Percentiles rank a stretch among this genome's conserved stretches.
phyloP scores from a whole-genome alignment of 2,329 filamentous ascomycete genomes.

The Fusarium succisae region DNA sequence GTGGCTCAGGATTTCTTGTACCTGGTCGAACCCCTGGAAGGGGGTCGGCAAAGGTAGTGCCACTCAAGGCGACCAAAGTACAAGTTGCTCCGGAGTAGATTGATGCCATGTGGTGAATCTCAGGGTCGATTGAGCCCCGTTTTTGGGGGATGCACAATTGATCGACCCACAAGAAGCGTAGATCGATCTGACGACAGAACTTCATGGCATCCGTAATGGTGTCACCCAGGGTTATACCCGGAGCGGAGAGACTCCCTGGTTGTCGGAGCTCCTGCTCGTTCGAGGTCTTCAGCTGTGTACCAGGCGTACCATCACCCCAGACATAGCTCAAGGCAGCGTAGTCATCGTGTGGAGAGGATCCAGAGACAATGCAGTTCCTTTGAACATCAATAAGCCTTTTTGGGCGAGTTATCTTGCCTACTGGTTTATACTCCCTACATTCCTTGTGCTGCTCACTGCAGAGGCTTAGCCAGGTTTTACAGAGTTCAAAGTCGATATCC shows the following conservation, averaged over 20 bases:
- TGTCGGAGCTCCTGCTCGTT: not conserved
- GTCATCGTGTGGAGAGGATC: not conserved
- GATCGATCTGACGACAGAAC: not conserved
- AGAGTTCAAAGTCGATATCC: not conserved
- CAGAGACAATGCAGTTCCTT: not conserved
- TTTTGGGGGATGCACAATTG: not conserved
- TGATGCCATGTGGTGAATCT: not conserved
- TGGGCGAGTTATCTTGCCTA: not conserved
- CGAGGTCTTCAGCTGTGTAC: not conserved
- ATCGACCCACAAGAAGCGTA: not conserved
- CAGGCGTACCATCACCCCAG: not conserved
- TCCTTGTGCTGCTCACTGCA: not conserved
- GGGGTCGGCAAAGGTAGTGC: not conserved
- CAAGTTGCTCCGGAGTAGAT: not conserved
- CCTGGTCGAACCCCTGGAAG: fast-evolving
- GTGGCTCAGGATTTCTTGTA: not conserved
- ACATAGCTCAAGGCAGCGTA: not conserved
- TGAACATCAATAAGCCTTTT: not conserved
- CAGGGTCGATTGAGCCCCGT: not conserved
- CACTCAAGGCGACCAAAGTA: not conserved
- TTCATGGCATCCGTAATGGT: not conserved
- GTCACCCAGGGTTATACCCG: not conserved
- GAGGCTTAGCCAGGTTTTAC: not conserved
- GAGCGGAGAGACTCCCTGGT: not conserved
- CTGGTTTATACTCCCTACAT: not conserved